Conservation (phyloP, 2,329 filamentous ascomycete genomes). For the Paecilomyces variotii region DNA sequence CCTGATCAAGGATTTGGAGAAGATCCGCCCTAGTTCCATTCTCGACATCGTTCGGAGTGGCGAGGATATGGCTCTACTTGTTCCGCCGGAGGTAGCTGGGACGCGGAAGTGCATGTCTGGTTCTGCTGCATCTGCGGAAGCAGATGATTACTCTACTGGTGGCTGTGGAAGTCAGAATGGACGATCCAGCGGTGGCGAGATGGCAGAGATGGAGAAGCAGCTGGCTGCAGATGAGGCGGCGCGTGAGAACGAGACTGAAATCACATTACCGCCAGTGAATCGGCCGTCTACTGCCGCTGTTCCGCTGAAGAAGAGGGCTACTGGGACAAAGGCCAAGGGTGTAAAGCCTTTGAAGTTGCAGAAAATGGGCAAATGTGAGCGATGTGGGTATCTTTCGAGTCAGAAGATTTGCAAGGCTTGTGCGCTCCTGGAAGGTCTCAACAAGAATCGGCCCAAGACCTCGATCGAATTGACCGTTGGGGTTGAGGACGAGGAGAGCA, state of each 20-base stretch:
- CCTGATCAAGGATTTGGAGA: conserved; percentile 91
- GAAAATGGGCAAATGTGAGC: conserved; percentile 67
- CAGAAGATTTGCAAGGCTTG: conserved; percentile 93
- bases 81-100: conserved; percentile 51
- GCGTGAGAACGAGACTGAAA: conserved; percentile 57
- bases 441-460: conserved; percentile 56
- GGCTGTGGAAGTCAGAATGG: conserved; percentile 70
- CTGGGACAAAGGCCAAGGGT: conserved; percentile 24
- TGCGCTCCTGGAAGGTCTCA: conserved; percentile 77
- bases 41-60: conserved; percentile 90
- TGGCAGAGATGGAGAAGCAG: conserved; percentile 72
- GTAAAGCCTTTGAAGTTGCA: conserved; percentile 54
- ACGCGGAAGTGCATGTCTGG: conserved; percentile 10
- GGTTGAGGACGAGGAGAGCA: conserved; percentile 44
- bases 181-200: conserved; percentile 61
- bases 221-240: conserved; percentile 58
- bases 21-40: conserved; percentile 86
- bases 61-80: conserved; percentile 90
- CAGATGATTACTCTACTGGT: conserved; percentile 50
- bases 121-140: conserved; percentile 29
- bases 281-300: conserved; percentile 3
- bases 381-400: conserved; percentile 92
- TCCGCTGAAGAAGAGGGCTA: conserved; percentile 14
- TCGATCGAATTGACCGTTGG: conserved; percentile 35
- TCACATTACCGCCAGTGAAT: conserved; percentile 35